Evolutionary conservation across 371 early-diverging fungal genomes (phyloP), one percentile per base, ranked within the genome.

Genomic region (Mucor circinelloides): DNA sequence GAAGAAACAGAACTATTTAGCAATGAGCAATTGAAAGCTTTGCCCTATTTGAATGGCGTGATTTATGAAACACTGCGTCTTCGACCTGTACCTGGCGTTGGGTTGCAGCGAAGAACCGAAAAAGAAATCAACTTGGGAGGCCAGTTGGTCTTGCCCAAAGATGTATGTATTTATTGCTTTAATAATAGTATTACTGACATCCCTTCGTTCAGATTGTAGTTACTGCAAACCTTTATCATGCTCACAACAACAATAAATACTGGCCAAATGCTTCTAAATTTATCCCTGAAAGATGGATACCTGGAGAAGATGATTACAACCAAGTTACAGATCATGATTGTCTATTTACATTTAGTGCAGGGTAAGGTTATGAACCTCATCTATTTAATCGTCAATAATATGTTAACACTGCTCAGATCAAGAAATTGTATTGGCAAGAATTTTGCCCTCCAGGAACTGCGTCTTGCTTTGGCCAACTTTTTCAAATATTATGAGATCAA

Each of bases 381-480:
- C 6, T n/a, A n/a, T n/a, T 2, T 19, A 6, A 32, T 15, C 17
- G 17, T 40, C 4, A 6, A 40, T 6, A 15, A 6, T 40, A 40
- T 40, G 13, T 17, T 40, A 13, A 40, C 17, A 4, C 0, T 40
- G 40, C 40, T 17, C 17, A 32, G 56, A n/a, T 56, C 56, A 32
- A 56, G 56, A 56, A 56, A 32, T 31, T 56, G 56, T 4, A 32
- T 56, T 32, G 56, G 56, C 32, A 28, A 56, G 32, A 56, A 32
- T 21, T 56, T 56, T 15, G 52, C 52, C 7, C 52, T 56, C 3
- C 56, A 56, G n/a, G 56, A 56, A 56, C 7, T 56, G n/a, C 56
- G 32, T 32, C 30, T 56, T 31, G 17, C 30, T 19, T 21, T 56
- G 32, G 56, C 56, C 31, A 56, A 56, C 19, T 19, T 56, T 15